Percentiles rank a stretch among this genome's conserved stretches.
phyloP scores from a whole-genome alignment of 2,329 filamentous ascomycete genomes.

The Phaeosphaeria sp. region DNA sequence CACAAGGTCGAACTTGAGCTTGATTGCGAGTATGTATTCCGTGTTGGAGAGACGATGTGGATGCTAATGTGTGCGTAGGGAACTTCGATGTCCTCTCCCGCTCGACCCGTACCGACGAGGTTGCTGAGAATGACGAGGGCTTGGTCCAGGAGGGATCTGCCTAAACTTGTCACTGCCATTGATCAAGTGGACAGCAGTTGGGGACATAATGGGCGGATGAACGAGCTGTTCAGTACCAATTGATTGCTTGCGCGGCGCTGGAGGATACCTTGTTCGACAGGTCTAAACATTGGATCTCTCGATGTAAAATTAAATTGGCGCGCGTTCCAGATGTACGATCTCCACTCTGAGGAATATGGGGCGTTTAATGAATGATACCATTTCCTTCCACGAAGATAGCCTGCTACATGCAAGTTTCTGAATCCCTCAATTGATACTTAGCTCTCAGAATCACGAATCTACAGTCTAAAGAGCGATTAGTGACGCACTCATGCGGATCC shows the following conservation, averaged over 20 bases:
- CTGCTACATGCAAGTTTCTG: too few species aligned
- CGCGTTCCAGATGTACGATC: constrained; percentile 34
- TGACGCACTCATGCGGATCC: too few species aligned
- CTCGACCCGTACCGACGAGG: constrained; percentile 25
- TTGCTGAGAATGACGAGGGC: constrained; percentile 41
- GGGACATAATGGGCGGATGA: neutral
- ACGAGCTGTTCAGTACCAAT: neutral
- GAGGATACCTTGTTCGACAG: neutral
- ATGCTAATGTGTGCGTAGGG: constrained; percentile 21
- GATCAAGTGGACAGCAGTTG: neutral
- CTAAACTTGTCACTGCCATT: constrained; percentile 13
- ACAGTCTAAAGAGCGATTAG: too few species aligned
- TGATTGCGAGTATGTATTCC: constrained; percentile 76
- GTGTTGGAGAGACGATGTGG: neutral
- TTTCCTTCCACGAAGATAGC: constrained; percentile 5
- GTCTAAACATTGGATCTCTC: neutral
- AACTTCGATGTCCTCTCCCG: constrained; percentile 45
- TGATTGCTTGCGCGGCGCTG: neutral
- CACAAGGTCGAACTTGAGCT: constrained; percentile 67
- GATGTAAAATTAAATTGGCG: constrained; percentile 28
- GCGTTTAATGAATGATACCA: constrained; percentile 22
- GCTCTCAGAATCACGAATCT: too few species aligned
- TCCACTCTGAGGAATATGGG: constrained; percentile 30
- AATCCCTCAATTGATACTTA: too few species aligned
- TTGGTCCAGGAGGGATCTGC: constrained; percentile 37